Conservation (phyloP, 495 filamentous ascomycete genomes). For the Penicillium mononematosum region DNA sequence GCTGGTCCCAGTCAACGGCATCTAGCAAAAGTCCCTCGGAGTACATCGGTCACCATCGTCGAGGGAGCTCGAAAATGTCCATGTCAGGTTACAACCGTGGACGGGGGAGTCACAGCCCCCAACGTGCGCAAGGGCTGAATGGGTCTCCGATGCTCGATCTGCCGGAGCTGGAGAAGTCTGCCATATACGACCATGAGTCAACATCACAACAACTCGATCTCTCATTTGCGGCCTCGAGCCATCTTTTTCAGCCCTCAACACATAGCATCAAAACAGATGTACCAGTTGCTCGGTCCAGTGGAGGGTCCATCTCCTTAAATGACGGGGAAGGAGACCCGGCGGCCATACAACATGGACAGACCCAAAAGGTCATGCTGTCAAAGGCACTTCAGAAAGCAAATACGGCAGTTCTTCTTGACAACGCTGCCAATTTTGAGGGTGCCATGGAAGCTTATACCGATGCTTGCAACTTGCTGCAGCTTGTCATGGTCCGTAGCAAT, state of each 20-base stretch:
- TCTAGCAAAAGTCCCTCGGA: slow-evolving; percentile 63
- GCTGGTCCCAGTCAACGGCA: slow-evolving; percentile 76
- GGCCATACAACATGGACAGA: slow-evolving; percentile 46
- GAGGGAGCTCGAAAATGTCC: slow-evolving; percentile 55
- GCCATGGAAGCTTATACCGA: slow-evolving; percentile 90
- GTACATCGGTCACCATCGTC: slow-evolving; percentile 41
- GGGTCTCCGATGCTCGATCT: slow-evolving; percentile 25
- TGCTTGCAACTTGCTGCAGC: slow-evolving; percentile 77
- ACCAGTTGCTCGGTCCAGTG: slow-evolving; percentile 21
- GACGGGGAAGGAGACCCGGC: slow-evolving; percentile 32
- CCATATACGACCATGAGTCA: slow-evolving; percentile 22
- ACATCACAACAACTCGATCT: slow-evolving; percentile 26
- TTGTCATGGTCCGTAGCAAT: slow-evolving; percentile 81
- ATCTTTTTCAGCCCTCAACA: slow-evolving; percentile 22
- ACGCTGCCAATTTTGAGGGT: slow-evolving; percentile 89
- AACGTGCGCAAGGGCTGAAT: slow-evolving; percentile 5
- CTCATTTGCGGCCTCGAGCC: slow-evolving; percentile 24
- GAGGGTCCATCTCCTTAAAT: slow-evolving; percentile 28
- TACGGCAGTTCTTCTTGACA: slow-evolving; percentile 89
- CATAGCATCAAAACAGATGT: slow-evolving; percentile 17
- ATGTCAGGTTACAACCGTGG: slow-evolving; percentile 34
- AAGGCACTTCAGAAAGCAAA: slow-evolving; percentile 93
- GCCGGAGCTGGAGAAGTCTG: slow-evolving; percentile 24
- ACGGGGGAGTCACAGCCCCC: slow-evolving; percentile 20
- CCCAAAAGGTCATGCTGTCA: slow-evolving; percentile 89